Evolutionary conservation across 1,139 yeast genomes (phyloP), one percentile per base, ranked within the genome.

Genomic region (Diutina catenulata): DNA sequence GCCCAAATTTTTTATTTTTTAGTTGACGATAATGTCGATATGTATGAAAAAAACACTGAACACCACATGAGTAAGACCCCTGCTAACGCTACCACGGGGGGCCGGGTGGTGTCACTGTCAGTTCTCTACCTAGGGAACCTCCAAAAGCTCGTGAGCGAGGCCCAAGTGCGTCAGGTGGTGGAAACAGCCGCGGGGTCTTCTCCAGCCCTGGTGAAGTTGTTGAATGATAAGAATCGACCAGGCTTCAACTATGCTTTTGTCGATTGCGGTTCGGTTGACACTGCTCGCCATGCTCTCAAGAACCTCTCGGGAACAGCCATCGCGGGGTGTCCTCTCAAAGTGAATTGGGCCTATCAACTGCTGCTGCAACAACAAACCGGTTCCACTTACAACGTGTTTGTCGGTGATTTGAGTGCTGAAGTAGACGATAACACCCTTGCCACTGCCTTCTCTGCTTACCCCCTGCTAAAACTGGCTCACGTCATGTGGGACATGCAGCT

Each of bases 401-500:
- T 87, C 18, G 95, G 96, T 39, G 95, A 87, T 55, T 68, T 87
- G 49, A 76, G 86, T 27, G 69, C 81, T 9, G 95, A 87, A 48
- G 80, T 87, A 28, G 79, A 82, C 51, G 95, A 87, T 55, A 94
- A 81, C 47, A 57, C 72, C 15, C 66, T 87, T 45, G 65, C 64
- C 39, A 61, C 57, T 36, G 69, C 82, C 6, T 87, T 87, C 53
- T 49, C 64, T n/a, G 62, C 63, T 40, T 82, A 74, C 54, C 64
- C 64, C 16, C 71, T 87, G 4, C 62, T 82, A 49, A 64, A 76
- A 38, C 94, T 84, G 53, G 95, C 95, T 14, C 88, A 86, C 49
- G 95, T 87, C 28, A 87, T 87, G 95, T 86, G 95, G 95, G 95
- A 87, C 56, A 84, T 84, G 94, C 88, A 81, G 53, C 82, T 94